Base-by-base conservation (phyloP, 164 flowering plant species). In the Stephania cephalantha region DNA sequence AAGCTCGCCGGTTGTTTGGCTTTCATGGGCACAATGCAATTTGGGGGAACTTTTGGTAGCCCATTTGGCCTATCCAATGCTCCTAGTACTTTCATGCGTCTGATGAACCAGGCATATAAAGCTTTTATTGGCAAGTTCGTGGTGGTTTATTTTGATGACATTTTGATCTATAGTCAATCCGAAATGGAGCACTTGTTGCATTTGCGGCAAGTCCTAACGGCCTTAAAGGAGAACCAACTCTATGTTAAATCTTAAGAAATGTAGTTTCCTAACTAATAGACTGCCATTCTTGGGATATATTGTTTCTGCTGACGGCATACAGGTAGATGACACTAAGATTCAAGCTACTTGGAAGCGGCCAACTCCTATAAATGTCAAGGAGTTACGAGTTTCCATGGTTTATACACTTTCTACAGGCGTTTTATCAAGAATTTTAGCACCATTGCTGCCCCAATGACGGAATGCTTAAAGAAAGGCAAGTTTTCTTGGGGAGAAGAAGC, bases 111-210 rank as follows among this genome's bases (percentile, higher is more conserved):
- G 5, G 20, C 35, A 6, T 42, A 35, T 9, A 35, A 69, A 45
- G 25, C 31, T 52, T 75, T 75, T 31, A 68, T 69, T 17, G 72
- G 68, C 1, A 29, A 42, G 1, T 76, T 76, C 64, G 70, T 70
- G 1, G 74, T 76, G 2, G 78, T 76, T 4, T 76, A 76, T n/a
- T 71, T 67, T n/a, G 77, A 75, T 35, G 53, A 75, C 9, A 75
- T 69, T 69, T n/a, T 75, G 5, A 45, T 75, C 1, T 75, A 69
- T 35, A 75, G 66, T 29, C 53, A 48, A 9, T 9, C 61, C 46
- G 7, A 20, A 7, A 22, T n/a, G 18, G 25, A 71, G 29, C 63
- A 76, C 12, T 5, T 76, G 18, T 17, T 45, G 29, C 78, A 76
- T 69, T 50, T 76, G 12, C 30, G 18, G 0, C 29, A 25, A 68